phyloP scores from a whole-genome alignment of 1,139 yeast species.

The Scheffersomyces segobiensis region DNA sequence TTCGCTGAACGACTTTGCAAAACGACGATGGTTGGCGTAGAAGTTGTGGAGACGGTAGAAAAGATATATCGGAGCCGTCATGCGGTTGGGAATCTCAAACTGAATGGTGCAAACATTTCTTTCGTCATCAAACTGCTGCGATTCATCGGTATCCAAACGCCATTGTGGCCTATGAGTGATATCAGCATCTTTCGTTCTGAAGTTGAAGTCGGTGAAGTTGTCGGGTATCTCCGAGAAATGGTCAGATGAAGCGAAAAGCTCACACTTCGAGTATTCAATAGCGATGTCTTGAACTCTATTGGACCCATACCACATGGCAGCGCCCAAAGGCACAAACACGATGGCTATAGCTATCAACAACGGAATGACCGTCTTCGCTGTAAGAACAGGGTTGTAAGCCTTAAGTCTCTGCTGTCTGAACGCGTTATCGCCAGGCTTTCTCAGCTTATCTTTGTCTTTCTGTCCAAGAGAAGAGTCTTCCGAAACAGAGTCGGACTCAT shows the following conservation, averaged over 20 bases:
- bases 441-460: constrained; percentile 38
- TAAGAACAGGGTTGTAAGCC: constrained; percentile 74
- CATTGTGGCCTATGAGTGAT: constrained; percentile 54
- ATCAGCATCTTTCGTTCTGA: constrained; percentile 29
- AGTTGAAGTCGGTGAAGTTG: constrained; percentile 53
- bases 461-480: constrained; percentile 33
- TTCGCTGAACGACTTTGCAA: constrained; percentile 86
- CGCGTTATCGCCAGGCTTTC: constrained; percentile 59
- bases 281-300: constrained; percentile 71
- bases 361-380: constrained; percentile 89
- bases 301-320: constrained; percentile 84
- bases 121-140: constrained; percentile 56
- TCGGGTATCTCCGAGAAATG: constrained; percentile 62
- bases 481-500: constrained; percentile 34
- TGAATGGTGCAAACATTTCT: constrained; percentile 71
- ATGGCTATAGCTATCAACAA: constrained; percentile 72
- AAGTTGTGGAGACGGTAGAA: constrained; percentile 83
- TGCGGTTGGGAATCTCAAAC: constrained; percentile 72
- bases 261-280: constrained; percentile 82
- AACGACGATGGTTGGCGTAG: constrained; percentile 92
- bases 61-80: constrained; percentile 75
- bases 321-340: constrained; percentile 91
- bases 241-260: constrained; percentile 52
- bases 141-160: constrained; percentile 56
- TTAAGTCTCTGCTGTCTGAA: constrained; percentile 66